Conservation (phyloP, 306 rosid genomes). For the Arachis stenosperma region DNA sequence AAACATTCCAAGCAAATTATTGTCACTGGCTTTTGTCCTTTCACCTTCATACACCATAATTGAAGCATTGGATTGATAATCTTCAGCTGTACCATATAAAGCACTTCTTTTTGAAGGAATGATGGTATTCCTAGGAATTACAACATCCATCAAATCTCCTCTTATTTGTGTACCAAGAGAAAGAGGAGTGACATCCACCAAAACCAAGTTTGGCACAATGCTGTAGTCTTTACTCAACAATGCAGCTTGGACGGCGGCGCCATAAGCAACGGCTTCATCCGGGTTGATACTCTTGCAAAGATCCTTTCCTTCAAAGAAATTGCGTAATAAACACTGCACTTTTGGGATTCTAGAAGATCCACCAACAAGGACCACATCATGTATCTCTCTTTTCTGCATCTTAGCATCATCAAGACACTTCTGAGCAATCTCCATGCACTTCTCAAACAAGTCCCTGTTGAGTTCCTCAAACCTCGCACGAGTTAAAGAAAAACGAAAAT, state of each 20-base stretch:
- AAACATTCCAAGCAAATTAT: slow-evolving; percentile 47
- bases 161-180: too few relatives aligned
- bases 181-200: slow-evolving; percentile 56
- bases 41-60: slow-evolving; percentile 53
- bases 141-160: slow-evolving; percentile 53
- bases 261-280: slow-evolving; percentile 67
- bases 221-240: slow-evolving; percentile 41
- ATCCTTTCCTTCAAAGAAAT: slow-evolving; percentile 55
- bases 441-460: slow-evolving; percentile 37
- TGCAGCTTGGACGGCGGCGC: slow-evolving; percentile 61
- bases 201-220: slow-evolving; percentile 44
- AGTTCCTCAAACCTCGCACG: slow-evolving; percentile 32
- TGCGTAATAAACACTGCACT: slow-evolving; percentile 52
- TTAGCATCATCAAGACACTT: slow-evolving; percentile 54
- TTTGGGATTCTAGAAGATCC: slow-evolving; percentile 63
- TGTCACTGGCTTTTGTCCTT: slow-evolving; percentile 45
- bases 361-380: slow-evolving; percentile 54
- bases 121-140: slow-evolving; percentile 53
- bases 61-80: slow-evolving; percentile 35
- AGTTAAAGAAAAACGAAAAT: neutral
- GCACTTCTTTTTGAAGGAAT: too few relatives aligned
- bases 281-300: slow-evolving; percentile 62
- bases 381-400: slow-evolving; percentile 44
- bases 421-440: slow-evolving; percentile 53
- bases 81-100: too few relatives aligned